Base-by-base conservation (phyloP, 2,329 filamentous ascomycete species). In the Colletotrichum liriopes region DNA sequence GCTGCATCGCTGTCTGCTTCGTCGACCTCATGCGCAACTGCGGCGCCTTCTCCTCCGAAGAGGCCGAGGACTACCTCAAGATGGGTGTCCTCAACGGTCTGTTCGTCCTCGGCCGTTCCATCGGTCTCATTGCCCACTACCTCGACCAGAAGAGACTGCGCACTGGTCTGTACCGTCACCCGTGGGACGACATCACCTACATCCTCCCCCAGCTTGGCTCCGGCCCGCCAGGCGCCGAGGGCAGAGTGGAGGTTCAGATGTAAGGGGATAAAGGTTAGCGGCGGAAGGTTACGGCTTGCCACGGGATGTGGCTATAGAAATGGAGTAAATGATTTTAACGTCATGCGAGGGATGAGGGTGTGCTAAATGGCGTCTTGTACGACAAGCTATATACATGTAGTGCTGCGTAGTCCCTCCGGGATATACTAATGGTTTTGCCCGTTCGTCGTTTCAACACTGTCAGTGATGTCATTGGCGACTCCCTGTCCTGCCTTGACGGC, bases 61-160 rank as follows among this genome's bases (percentile, higher is more conserved):
- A 99, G 88, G 95, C 95, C 64, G 96, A 99, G 87, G 96, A 99
- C 85, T 99, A 99, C 90, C 92, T 99, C 82, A 91, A 92, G 85
- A 99, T 98, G 95, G 96, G 96, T 90, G 96, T 99, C 60, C 92
- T 99, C 79, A 99, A 99, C 90, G 96, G 96, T 88, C 93, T 99
- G 74, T 99, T 99, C 89, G 96, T 99, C 58, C 92, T 99, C 73
- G 96, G 96, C 81, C 93, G 96, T 82, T 94, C 91, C 84, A 99
- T 99, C 81, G 96, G 96, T 94, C 90, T 99, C 77, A 99, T 99
- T 93, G 96, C 96, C 81, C 96, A 99, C 87, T 98, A 96, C 91
- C 92, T 99, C 80, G 96, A 99, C 88, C 96, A 99, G 91, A 99
- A 99, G 95, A 92, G 96, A 86, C 91, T 99, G 85, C 93, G 96